phyloP scores from a whole-genome alignment of 495 filamentous ascomycete species.

The Penicillium argentinense region DNA sequence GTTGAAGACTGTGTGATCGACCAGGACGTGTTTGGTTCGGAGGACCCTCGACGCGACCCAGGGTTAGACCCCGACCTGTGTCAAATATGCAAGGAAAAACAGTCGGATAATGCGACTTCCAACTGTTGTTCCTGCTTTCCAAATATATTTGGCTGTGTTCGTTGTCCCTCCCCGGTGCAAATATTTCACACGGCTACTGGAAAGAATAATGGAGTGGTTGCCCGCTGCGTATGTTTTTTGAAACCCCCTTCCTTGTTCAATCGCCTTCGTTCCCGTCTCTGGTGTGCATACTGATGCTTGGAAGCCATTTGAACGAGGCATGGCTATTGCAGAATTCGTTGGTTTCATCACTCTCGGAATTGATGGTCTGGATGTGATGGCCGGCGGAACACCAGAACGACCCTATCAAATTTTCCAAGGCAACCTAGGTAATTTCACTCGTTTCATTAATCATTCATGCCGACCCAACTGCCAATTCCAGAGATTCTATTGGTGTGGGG shows the following conservation, averaged over 20 bases:
- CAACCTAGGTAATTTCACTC: conserved; percentile 40
- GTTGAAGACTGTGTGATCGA: conserved; percentile 19
- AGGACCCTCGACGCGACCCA: conserved; percentile 13
- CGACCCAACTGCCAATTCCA: conserved; percentile 36
- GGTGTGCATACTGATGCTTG: not conserved
- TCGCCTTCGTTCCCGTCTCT: not conserved
- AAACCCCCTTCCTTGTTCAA: not conserved
- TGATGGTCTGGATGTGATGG: conserved; percentile 37
- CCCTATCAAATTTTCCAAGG: conserved; percentile 30
- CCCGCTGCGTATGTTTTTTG: conserved; percentile 13
- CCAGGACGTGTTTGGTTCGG: not conserved
- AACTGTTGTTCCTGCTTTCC: conserved; percentile 23
- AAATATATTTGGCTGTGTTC: conserved; percentile 17
- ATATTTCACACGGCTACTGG: conserved; percentile 18
- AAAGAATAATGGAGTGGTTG: conserved; percentile 26
- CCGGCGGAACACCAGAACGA: conserved; percentile 9
- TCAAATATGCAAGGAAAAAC: conserved; percentile 11
- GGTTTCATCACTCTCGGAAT: conserved; percentile 24
- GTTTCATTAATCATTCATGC: conserved; percentile 46
- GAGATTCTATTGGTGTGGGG: conserved; percentile 39
- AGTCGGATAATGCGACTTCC: conserved; percentile 12
- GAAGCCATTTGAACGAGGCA: conserved; percentile 22
- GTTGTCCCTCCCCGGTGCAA: conserved; percentile 11
- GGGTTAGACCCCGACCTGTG: conserved; percentile 14
- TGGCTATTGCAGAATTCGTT: conserved; percentile 22